Evolutionary conservation across 805 yeast species (phyloP), one percentile per base, ranked within the genome.

Genomic region (Metschnikowia continentalis): DNA sequence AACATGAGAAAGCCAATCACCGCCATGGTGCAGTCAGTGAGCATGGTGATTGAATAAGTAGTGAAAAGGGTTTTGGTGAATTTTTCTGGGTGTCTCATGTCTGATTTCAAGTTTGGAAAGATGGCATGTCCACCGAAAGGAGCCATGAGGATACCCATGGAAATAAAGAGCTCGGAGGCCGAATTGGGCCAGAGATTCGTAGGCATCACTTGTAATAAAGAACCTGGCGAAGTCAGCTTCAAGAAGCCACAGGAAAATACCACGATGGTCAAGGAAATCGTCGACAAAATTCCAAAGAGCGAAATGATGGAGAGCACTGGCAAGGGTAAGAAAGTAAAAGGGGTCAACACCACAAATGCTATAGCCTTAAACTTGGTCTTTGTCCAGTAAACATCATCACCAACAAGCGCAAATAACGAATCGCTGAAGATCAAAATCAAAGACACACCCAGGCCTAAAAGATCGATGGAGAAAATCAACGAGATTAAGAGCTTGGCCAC

Each of bases 41-140:
- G 32, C 45, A 79, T 75, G 1, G 90, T 81, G 53, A 84, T 81
- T 22, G 77, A 61, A 57, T 84, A 87, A 0, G 92, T 82, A 2
- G 76, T 64, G 42, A 72, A 68, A 61, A 85, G 72, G 53, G 90
- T 81, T 14, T 64, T 62, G 17, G 69, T 68, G 65, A 80, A 85
- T 54, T 78, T 80, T 32, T 71, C 63, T 6, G 90, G 90, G 49
- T 78, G 83, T 60, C 82, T 76, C 87, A 86, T 87, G 63, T 86
- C 94, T 37, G 79, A 70, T 63, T 81, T 83, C 41, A 86, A 69
- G 59, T 84, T 88, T 2, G 92, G 92, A 57, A 85, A 85, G 6
- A 87, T 84, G 1, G 90, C 88, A 63, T 86, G 92, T 2, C 94
- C 94, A 50, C 92, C 92, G 82, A 88, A 86, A 11, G 90, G 90